Evolutionary conservation across 2,329 filamentous ascomycete genomes (phyloP), one percentile per base, ranked within the genome.

Genomic region (Stachybotrys chartarum): DNA sequence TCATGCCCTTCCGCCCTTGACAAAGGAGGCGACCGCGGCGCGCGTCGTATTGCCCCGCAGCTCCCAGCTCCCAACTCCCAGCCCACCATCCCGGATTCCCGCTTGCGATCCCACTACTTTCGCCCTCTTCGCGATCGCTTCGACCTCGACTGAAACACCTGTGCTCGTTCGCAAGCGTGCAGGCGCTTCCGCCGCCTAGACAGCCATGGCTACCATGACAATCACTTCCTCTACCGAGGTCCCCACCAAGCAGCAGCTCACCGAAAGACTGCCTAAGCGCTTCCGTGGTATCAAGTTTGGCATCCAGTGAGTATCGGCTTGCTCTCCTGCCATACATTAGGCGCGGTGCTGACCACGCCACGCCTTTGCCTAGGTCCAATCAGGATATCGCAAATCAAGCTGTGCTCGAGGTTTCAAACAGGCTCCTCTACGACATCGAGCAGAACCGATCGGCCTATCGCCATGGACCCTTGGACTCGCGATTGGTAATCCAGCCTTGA

Each of bases 311-410:
- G 63, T 52, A 42, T 63, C 82, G 66, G 16, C 51, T 18, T 17
- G 32, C 30, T 39, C 54, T 35, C 11, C 46, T 46, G 11, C 39
- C 8, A 46, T 17, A 12, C 14, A 42, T 10, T 18, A 18, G 14
- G 16, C 7, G 17, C 7, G 5, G 24, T 14, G 30, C 30, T 50
- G 18, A 50, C 48, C 35, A 10, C 35, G 35, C 35, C 35, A 42
- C 35, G 35, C 30, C 48, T 17, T n/a, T 47, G 39, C 3, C 46
- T 32, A 91, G 88, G 67, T 96, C 92, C 30, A 91, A 90, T 65
- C 89, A 96, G 69, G 91, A 97, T 67, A 96, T 97, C 63, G 89
- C 96, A 63, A 95, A 93, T 68, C 94, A 99, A 73, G 91, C 89
- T 59, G 91, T 97, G 55, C 82, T 97, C 61, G 91, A 97, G 73